phyloP scores from a whole-genome alignment of 176 grass and related monocot species.

The Zizania latifolia region DNA sequence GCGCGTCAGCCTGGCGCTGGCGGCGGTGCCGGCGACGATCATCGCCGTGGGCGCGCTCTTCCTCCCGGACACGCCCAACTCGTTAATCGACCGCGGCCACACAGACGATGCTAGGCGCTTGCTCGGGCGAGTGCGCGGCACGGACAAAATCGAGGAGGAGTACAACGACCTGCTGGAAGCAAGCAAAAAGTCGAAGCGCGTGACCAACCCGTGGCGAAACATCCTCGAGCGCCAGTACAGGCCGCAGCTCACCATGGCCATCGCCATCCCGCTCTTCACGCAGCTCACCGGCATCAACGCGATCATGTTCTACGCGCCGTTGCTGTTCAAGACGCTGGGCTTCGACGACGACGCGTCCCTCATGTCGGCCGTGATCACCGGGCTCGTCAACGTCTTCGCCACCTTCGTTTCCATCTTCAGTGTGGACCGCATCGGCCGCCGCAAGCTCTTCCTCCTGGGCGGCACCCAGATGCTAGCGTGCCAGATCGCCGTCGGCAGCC shows the following conservation, averaged over 20 bases:
- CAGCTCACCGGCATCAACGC: slow-evolving; percentile 71
- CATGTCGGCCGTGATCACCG: slow-evolving; percentile 82
- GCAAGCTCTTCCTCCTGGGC: slow-evolving; percentile 75
- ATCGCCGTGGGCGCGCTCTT: slow-evolving; percentile 79
- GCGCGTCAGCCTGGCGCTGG: slow-evolving; percentile 80
- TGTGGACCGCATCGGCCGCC: slow-evolving; percentile 58
- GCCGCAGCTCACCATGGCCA: slow-evolving; percentile 62
- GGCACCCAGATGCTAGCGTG: slow-evolving; percentile 68
- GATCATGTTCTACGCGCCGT: slow-evolving; percentile 75
- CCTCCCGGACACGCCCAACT: slow-evolving; percentile 94
- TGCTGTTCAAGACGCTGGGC: slow-evolving; percentile 81
- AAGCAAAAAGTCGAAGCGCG: slow-evolving; percentile 65
- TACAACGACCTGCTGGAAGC: slow-evolving; percentile 72
- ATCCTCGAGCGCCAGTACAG: slow-evolving; percentile 61
- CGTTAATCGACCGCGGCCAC: slow-evolving; percentile 76
- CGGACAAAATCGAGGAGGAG: slow-evolving; percentile 66
- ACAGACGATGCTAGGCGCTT: slow-evolving; percentile 45
- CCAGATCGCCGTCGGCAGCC: slow-evolving; percentile 62
- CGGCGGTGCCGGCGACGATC: slow-evolving; percentile 73
- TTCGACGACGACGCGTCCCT: slow-evolving; percentile 71
- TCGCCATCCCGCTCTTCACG: slow-evolving; percentile 66
- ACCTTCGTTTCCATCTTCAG: slow-evolving; percentile 64
- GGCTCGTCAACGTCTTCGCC: slow-evolving; percentile 81
- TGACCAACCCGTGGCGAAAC: slow-evolving; percentile 63
- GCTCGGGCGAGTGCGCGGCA: slow-evolving; percentile 84